A percentile compares a stretch with the other conserved stretches of the same genome.
phyloP scores from a whole-genome alignment of 768 basidiomycete genomes.

The Dacryopinax primogenitus region DNA sequence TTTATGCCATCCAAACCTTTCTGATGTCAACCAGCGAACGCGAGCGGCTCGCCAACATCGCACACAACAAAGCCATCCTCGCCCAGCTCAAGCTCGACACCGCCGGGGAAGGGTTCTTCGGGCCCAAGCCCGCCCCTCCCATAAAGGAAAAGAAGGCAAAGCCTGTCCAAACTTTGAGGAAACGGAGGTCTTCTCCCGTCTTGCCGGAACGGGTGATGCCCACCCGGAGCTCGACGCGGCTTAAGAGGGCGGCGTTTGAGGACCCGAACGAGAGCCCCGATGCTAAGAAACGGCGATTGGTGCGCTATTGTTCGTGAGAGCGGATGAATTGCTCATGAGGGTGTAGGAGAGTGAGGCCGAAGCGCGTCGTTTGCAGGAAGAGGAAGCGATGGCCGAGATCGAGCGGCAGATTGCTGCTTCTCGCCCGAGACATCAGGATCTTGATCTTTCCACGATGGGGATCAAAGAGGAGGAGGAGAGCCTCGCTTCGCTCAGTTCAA shows the following conservation, averaged over 20 bases:
- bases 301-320: neutral
- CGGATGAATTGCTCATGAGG: neutral
- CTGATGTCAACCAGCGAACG: slow-evolving; percentile 37
- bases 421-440: slow-evolving; percentile 50
- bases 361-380: slow-evolving; percentile 46
- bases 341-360: slow-evolving; percentile 39
- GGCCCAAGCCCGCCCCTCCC: slow-evolving; percentile 1
- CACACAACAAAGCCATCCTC: slow-evolving; percentile 61
- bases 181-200: neutral
- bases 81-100: slow-evolving; percentile 47
- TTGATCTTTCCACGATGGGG: slow-evolving; percentile 43
- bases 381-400: slow-evolving; percentile 43
- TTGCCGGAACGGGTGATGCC: neutral
- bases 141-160: neutral
- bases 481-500: slow-evolving; percentile 34
- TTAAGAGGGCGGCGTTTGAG: neutral
- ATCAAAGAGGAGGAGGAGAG: slow-evolving; percentile 41
- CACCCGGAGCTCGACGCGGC: neutral
- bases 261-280: slow-evolving; percentile 5
- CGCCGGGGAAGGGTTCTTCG: neutral
- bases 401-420: slow-evolving; percentile 32
- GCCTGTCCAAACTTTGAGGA: neutral
- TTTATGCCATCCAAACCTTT: neutral
- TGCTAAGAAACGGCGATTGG: neutral
- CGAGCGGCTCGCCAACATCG: slow-evolving; percentile 70